These are phyloP conservation scores for Mycena citricolor DNA, from an alignment of 1,284 basidiomycete species.

Conservation along the genomic window DNA sequence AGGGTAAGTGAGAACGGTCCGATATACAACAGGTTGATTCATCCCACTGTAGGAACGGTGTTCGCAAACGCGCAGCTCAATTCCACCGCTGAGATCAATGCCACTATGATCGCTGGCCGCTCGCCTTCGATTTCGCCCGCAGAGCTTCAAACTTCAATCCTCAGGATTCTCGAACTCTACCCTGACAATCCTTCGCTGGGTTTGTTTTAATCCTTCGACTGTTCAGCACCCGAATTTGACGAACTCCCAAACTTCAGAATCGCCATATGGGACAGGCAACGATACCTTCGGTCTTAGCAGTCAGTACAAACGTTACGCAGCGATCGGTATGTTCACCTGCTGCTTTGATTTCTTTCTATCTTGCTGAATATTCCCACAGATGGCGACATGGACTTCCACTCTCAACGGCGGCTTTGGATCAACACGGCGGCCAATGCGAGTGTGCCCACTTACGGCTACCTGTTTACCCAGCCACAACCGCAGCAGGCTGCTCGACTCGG, in stretches of 20 bases:
- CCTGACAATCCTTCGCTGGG: constrained; percentile 48
- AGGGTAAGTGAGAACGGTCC: constrained; percentile 33
- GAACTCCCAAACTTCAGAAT: too few species aligned
- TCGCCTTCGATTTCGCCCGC: constrained; percentile 28
- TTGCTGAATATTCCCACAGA: constrained; percentile 29
- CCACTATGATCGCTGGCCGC: constrained; percentile 32
- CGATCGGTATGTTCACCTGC: constrained; percentile 20
- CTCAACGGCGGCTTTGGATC: constrained; percentile 40
- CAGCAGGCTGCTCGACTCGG: not conserved
- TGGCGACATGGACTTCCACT: constrained; percentile 43
- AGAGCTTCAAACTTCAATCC: constrained; percentile 28
- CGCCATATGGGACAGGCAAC: constrained; percentile 47
- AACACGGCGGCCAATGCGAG: constrained; percentile 37
- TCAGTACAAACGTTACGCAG: constrained; percentile 6
- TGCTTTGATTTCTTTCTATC: constrained; percentile 6
- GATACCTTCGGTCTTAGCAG: constrained; percentile 5
- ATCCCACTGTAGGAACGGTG: constrained; percentile 36
- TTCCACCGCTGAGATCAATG: constrained; percentile 30
- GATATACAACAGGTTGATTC: not conserved
- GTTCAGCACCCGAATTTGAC: too few species aligned
- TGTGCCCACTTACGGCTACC: constrained; percentile 29
- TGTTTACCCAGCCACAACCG: constrained; percentile 3
- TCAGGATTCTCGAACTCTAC: constrained; percentile 42
- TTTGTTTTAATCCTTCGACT: too few species aligned
- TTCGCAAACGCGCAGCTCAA: constrained; percentile 34